phyloP scores from a whole-genome alignment of 495 filamentous ascomycete species.

The Bathelium albidoporum region DNA sequence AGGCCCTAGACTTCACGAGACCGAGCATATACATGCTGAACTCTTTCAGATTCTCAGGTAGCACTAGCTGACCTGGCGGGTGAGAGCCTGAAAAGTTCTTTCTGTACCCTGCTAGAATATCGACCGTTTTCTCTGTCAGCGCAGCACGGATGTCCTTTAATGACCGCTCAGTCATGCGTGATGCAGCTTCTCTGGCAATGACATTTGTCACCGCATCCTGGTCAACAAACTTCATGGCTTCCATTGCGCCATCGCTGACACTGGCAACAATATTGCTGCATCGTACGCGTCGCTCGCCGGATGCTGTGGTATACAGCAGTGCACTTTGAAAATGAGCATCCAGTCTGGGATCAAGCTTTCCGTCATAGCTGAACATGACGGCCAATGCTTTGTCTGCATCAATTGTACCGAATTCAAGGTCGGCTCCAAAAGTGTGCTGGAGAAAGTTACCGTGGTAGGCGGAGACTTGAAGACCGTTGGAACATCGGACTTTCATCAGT shows the following conservation, averaged over 20 bases:
- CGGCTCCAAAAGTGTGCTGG: conserved; percentile 87
- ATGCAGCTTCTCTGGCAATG: conserved; percentile 86
- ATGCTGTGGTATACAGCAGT: conserved; percentile 84
- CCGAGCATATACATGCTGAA: conserved; percentile 96
- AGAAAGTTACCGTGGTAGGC: conserved; percentile 93
- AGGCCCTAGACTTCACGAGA: conserved; percentile 79
- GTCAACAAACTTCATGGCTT: conserved; percentile 83
- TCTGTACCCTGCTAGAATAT: conserved; percentile 86
- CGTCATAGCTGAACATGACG: conserved; percentile 91
- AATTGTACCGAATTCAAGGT: conserved; percentile 87
- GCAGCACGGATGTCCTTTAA: conserved; percentile 80
- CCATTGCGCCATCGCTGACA: conserved; percentile 71
- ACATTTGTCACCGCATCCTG: conserved; percentile 84
- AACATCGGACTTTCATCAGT: conserved; percentile 97
- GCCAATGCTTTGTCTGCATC: conserved; percentile 90
- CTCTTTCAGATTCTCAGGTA: conserved; percentile 93
- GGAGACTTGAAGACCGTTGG: conserved; percentile 88
- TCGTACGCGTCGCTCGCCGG: conserved; percentile 79
- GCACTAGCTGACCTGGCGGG: conserved; percentile 84
- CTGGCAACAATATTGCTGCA: conserved; percentile 90
- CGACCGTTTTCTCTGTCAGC: conserved; percentile 85
- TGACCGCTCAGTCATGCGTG: conserved; percentile 65
- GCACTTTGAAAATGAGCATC: conserved; percentile 98
- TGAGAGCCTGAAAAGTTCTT: conserved; percentile 80
- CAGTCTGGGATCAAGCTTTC: conserved; percentile 89